A percentile compares a stretch with the other conserved stretches of the same genome.
These are phyloP conservation scores for Gossypium raimondii DNA, from an alignment of 345 rosid species.

Conservation along the genomic window DNA sequence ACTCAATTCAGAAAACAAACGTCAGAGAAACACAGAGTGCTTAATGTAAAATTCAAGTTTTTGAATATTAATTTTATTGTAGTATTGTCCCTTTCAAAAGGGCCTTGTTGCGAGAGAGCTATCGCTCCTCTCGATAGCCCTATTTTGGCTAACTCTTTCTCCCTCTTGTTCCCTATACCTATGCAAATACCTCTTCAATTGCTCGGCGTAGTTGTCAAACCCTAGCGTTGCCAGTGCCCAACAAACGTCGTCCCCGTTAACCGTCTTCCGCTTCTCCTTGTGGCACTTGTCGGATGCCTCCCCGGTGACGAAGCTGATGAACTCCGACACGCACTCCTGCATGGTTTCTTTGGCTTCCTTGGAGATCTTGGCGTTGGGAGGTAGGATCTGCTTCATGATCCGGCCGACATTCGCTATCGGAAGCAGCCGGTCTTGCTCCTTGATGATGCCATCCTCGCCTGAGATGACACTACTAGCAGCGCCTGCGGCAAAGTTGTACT, in stretches of 20 bases:
- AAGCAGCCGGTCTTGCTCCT: slow-evolving; percentile 65
- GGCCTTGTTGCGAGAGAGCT: too few species aligned
- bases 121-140: background rate
- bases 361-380: slow-evolving; percentile 62
- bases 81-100: too few species aligned
- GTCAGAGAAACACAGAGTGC: background rate
- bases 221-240: slow-evolving; percentile 72
- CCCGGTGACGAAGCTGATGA: slow-evolving; percentile 68
- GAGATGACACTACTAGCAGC: slow-evolving; percentile 16
- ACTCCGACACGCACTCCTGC: slow-evolving; percentile 80
- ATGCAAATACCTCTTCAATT: slow-evolving; percentile 42
- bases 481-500: slow-evolving; percentile 17
- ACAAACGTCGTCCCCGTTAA: slow-evolving; percentile 66
- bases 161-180: slow-evolving; percentile 54
- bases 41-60: background rate
- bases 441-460: slow-evolving; percentile 39
- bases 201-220: slow-evolving; percentile 61
- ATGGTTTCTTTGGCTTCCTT: slow-evolving; percentile 75
- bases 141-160: slow-evolving; percentile 43
- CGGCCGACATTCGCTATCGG: slow-evolving; percentile 72
- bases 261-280: slow-evolving; percentile 70
- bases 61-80: too few species aligned
- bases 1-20: background rate
- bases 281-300: slow-evolving; percentile 70
- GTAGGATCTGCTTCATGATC: slow-evolving; percentile 73